Evolutionary conservation across 305 asterid genomes (phyloP), one percentile per base, ranked within the genome.

Genomic region (Withania somnifera): DNA sequence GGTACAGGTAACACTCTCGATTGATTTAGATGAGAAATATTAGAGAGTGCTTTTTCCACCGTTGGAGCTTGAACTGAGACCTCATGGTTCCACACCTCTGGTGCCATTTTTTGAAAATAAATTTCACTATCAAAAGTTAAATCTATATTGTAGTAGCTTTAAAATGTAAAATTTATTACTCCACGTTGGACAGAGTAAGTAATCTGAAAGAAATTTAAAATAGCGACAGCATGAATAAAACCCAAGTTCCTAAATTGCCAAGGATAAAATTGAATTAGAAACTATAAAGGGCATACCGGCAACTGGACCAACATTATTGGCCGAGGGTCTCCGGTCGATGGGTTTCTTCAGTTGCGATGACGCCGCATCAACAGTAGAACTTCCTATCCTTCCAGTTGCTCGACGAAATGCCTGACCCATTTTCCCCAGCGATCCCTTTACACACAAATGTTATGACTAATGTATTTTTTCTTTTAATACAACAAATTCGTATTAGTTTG

Each of bases 381-480:
- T 85, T 57, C 89, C 89, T 76, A 88, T 87, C 90, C 94, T 90
- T 8, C 98, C 97, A 83, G 92, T 60, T 85, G 97, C 98, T 90
- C 98, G 95, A 87, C 97, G 97, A 87, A 95, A 90, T 89, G 98
- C 94, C 94, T 95, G 98, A 80, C 97, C 98, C 98, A 93, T 93
- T 78, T 36, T 79, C 45, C 75, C 10, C 28, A 84, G 73, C 75
- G 56, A 80, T 7, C 34, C 9, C 24, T 77, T 5, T 57, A 30
- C n/a, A 50, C 28, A 76, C 81, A 76, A 58, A 24, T 53, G 42
- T 63, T 3, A 22, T n/a, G n/a, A n/a, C n/a, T n/a, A n/a, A n/a
- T n/a, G n/a, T n/a, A n/a, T n/a, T n/a, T n/a, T n/a, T n/a, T n/a
- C n/a, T n/a, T n/a, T n/a, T n/a, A n/a, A n/a, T n/a, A n/a, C n/a